Percentiles rank a stretch among this genome's conserved stretches.
These are phyloP conservation scores for Trichomonas tenax DNA, from an alignment of 208 protist genomes.

Conservation along the genomic window DNA sequence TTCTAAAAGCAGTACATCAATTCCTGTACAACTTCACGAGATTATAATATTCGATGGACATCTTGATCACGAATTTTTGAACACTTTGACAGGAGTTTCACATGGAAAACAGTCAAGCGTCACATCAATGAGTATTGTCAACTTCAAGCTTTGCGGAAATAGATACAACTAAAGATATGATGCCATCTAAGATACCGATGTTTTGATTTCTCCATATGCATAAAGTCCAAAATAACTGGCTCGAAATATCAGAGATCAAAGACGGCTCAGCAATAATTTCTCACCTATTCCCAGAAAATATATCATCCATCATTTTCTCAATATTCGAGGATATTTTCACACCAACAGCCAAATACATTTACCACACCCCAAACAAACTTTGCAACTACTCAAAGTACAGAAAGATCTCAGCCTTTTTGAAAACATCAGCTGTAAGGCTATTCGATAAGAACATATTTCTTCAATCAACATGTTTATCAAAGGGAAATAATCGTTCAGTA, in stretches of 20 bases:
- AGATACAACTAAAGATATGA: not conserved
- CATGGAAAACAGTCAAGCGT: not conserved
- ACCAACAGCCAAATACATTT: not conserved
- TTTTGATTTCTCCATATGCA: not conserved
- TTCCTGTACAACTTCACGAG: not conserved
- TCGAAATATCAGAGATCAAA: not conserved
- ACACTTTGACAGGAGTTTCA: not conserved
- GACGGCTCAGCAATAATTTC: not conserved
- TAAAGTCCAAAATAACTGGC: not conserved
- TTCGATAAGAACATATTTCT: not conserved
- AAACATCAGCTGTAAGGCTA: not conserved
- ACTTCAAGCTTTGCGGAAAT: not conserved
- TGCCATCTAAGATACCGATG: not conserved
- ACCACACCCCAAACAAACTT: not conserved
- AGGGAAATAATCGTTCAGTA: not conserved
- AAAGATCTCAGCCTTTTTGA: not conserved
- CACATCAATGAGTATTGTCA: not conserved
- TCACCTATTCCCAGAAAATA: not conserved
- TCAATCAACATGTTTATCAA: not conserved
- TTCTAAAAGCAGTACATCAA: not conserved
- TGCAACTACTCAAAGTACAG: not conserved
- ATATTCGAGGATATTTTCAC: not conserved
- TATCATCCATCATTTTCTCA: not conserved
- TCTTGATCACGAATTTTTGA: not conserved
- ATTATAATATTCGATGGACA: not conserved